A percentile compares a stretch with the other conserved stretches of the same genome.
These are phyloP conservation scores for Yamadazyma membranifaciens DNA, from an alignment of 1,139 yeast species.

Conservation along the genomic window DNA sequence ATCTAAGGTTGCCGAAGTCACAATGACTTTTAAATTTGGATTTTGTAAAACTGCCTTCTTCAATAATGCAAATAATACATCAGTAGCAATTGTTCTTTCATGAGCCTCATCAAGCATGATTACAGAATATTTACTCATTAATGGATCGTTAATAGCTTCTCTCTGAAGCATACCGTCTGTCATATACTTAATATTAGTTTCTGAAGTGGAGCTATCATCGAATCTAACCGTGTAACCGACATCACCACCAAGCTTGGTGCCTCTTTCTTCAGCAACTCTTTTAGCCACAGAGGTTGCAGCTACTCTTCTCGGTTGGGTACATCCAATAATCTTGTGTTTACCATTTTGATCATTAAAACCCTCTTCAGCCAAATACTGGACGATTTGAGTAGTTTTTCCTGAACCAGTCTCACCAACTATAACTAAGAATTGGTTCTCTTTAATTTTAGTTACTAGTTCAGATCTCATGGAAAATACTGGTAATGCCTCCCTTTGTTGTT, in stretches of 20 bases:
- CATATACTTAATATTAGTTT: slow-evolving; percentile 67
- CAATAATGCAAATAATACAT: slow-evolving; percentile 81
- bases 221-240: slow-evolving; percentile 91
- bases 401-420: slow-evolving; percentile 51
- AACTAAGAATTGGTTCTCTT: slow-evolving; percentile 43
- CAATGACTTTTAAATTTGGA: slow-evolving; percentile 74
- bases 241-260: slow-evolving; percentile 63
- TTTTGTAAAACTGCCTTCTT: slow-evolving; percentile 68
- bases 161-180: slow-evolving; percentile 93
- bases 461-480: slow-evolving; percentile 72
- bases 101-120: slow-evolving; percentile 95
- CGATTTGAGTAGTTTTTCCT: slow-evolving; percentile 44
- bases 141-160: slow-evolving; percentile 77
- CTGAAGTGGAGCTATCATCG: slow-evolving; percentile 64
- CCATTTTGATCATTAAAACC: slow-evolving; percentile 27
- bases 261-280: slow-evolving; percentile 85
- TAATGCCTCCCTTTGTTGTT: slow-evolving; percentile 63
- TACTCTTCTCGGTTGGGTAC: slow-evolving; percentile 95
- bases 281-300: slow-evolving; percentile 95
- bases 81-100: slow-evolving; percentile 93
- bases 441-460: slow-evolving; percentile 56
- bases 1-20: slow-evolving; percentile 92
- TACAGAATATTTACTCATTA: slow-evolving; percentile 70
- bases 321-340: slow-evolving; percentile 52
- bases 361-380: slow-evolving; percentile 39